Percentiles rank a stretch among this genome's conserved stretches.
phyloP scores from a whole-genome alignment of 1,284 basidiomycete species.

The Sporisorium sorghi region DNA sequence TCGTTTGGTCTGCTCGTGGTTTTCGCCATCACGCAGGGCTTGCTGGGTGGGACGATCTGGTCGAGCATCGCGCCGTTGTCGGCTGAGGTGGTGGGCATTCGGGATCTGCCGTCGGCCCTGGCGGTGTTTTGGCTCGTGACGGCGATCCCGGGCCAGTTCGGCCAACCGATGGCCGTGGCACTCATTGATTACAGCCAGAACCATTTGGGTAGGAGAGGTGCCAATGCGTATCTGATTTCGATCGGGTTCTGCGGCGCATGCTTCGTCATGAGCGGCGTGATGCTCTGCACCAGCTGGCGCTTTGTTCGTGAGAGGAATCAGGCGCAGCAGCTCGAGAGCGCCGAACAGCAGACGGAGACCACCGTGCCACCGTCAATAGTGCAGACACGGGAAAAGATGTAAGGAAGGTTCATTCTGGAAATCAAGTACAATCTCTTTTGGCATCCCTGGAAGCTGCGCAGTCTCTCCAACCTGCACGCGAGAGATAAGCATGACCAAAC shows the following conservation, averaged over 20 bases:
- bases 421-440: too few species aligned
- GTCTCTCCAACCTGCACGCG: too few species aligned
- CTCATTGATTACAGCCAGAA: slow-evolving; percentile 68
- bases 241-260: slow-evolving; percentile 70
- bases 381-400: background rate
- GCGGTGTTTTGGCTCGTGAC: slow-evolving; percentile 70
- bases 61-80: slow-evolving; percentile 67
- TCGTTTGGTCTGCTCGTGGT: slow-evolving; percentile 70
- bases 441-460: too few species aligned
- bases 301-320: slow-evolving; percentile 42
- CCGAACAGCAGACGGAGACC: background rate
- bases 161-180: slow-evolving; percentile 70
- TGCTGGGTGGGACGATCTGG: slow-evolving; percentile 71
- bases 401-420: too few species aligned
- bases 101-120: slow-evolving; percentile 70
- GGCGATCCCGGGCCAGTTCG: slow-evolving; percentile 67
- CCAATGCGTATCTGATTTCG: slow-evolving; percentile 68
- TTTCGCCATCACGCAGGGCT: slow-evolving; percentile 70
- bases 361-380: background rate
- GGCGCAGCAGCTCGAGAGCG: slow-evolving; percentile 16
- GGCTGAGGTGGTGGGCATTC: slow-evolving; percentile 70
- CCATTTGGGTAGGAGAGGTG: slow-evolving; percentile 61
- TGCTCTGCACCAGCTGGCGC: slow-evolving; percentile 69
- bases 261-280: slow-evolving; percentile 60
- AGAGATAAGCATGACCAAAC: too few species aligned